Evolutionary conservation across 805 yeast species (phyloP).

Genomic region (Saccharomyces mikatae): DNA sequence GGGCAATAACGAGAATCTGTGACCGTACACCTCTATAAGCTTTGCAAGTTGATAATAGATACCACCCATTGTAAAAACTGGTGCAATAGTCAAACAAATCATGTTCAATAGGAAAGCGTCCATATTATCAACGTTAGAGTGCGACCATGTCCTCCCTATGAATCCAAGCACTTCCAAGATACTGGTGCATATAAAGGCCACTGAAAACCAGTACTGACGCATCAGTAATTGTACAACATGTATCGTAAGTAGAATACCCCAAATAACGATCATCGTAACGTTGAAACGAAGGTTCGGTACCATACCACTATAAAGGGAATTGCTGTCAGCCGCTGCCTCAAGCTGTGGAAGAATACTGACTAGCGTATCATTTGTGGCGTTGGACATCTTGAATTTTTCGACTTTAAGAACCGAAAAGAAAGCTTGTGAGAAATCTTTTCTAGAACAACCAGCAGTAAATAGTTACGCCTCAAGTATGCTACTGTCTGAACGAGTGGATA

Average conservation of each 20-base stretch:
- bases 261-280: conserved; percentile 45
- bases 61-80: conserved; percentile 81
- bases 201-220: conserved; percentile 59
- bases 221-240: conserved; percentile 41
- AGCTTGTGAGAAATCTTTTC: neutral
- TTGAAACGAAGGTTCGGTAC: conserved; percentile 53
- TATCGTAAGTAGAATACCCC: conserved; percentile 38
- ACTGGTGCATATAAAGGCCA: conserved; percentile 47
- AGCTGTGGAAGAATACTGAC: neutral
- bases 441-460: neutral
- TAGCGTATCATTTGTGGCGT: neutral
- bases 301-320: conserved; percentile 32
- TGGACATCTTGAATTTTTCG: neutral
- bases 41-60: conserved; percentile 66
- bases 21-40: conserved; percentile 53
- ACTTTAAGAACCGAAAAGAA: neutral
- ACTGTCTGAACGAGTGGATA: neutral
- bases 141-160: conserved; percentile 46
- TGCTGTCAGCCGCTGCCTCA: neutral
- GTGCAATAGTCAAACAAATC: conserved; percentile 65
- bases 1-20: conserved; percentile 37
- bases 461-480: neutral
- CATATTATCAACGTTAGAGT: conserved; percentile 28
- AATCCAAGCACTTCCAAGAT: conserved; percentile 63
- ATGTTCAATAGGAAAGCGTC: conserved; percentile 54